phyloP scores from a whole-genome alignment of 106 monocot genomes.

The Dactylorhiza incarnata region DNA sequence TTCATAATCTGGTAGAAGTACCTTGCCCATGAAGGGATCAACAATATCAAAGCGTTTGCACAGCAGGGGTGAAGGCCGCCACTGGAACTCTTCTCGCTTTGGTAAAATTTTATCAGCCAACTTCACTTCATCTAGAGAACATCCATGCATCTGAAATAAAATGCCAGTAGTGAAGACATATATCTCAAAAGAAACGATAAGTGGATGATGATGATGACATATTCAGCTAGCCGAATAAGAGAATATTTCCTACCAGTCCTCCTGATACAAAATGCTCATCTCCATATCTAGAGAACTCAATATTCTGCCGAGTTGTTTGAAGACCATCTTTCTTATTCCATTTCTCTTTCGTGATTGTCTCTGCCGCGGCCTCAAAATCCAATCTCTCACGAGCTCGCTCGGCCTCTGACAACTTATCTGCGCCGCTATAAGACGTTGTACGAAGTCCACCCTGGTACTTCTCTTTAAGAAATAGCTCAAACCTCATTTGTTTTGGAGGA shows the following conservation, averaged over 20 bases:
- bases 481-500: conserved; percentile 89
- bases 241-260: conserved; percentile 22
- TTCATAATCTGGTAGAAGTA: conserved; percentile 18
- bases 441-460: conserved; percentile 91
- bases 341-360: conserved; percentile 56
- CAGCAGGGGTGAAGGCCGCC: conserved; percentile 76
- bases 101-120: conserved; percentile 29
- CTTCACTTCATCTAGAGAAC: conserved; percentile 33
- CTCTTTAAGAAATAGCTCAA: conserved; percentile 92
- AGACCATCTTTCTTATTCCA: conserved; percentile 10
- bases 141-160: conserved; percentile 10
- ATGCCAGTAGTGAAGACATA: neutral
- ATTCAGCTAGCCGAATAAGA: neutral
- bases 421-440: conserved; percentile 22
- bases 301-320: conserved; percentile 13
- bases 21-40: conserved; percentile 98
- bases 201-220: neutral
- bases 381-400: conserved; percentile 82
- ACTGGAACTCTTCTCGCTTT: conserved; percentile 79
- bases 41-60: conserved; percentile 96
- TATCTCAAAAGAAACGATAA: neutral
- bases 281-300: conserved; percentile 11
- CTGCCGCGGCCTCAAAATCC: conserved; percentile 88
- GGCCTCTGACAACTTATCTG: conserved; percentile 47
- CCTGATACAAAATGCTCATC: conserved; percentile 45